These are phyloP conservation scores for Hypoxylon sp. DNA, from an alignment of 2,329 filamentous ascomycete species.

Conservation along the genomic window DNA sequence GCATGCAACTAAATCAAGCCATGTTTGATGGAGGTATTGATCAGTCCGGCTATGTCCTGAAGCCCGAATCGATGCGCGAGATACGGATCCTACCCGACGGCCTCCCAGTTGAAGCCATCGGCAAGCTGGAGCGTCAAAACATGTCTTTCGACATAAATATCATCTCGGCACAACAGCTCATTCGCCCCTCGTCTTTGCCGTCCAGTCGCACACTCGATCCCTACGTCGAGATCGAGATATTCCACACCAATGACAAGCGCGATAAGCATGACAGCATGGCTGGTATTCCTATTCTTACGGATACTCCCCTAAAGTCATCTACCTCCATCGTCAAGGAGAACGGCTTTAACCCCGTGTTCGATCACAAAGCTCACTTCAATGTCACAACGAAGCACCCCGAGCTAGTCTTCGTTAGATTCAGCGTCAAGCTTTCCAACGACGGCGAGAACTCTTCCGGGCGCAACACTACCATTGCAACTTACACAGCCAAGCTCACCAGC, in stretches of 20 bases:
- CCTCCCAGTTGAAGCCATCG: slow-evolving; percentile 60
- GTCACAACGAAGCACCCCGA: slow-evolving; percentile 95
- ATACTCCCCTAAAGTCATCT: slow-evolving; percentile 76
- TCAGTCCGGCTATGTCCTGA: slow-evolving; percentile 89
- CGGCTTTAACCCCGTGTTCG: slow-evolving; percentile 91
- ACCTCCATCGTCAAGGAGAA: slow-evolving; percentile 87
- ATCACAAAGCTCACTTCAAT: slow-evolving; percentile 79
- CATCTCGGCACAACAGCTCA: slow-evolving; percentile 93
- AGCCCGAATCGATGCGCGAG: slow-evolving; percentile 84
- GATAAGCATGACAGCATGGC: slow-evolving; percentile 82
- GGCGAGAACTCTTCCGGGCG: slow-evolving; percentile 73
- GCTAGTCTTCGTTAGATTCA: slow-evolving; percentile 92
- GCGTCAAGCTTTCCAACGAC: slow-evolving; percentile 85
- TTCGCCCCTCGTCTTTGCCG: slow-evolving; percentile 78
- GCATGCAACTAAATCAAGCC: slow-evolving; percentile 95
- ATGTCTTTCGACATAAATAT: slow-evolving; percentile 87
- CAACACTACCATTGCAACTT: slow-evolving; percentile 78
- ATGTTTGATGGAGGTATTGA: slow-evolving; percentile 95
- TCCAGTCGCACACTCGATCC: slow-evolving; percentile 82
- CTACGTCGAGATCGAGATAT: slow-evolving; percentile 94
- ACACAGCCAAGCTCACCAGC: slow-evolving; percentile 89
- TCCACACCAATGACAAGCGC: slow-evolving; percentile 90
- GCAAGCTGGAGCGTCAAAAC: slow-evolving; percentile 80
- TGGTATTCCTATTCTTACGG: slow-evolving; percentile 54
- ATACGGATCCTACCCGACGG: slow-evolving; percentile 67